Conservation (phyloP, 208 protist genomes). For the Crithidia sp. region DNA sequence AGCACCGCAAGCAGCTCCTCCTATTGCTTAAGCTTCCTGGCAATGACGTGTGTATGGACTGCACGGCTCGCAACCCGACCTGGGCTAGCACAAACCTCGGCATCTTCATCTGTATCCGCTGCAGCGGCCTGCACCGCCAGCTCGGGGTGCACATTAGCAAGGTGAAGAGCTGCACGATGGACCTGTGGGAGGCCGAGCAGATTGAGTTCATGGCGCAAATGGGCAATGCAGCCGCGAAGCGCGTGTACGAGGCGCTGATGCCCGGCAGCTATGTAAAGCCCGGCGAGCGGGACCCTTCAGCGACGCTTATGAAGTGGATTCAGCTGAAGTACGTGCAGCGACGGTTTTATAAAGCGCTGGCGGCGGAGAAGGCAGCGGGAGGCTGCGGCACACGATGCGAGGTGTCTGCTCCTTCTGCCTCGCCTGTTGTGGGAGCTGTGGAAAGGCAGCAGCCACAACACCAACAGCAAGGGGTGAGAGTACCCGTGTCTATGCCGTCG, state of each 20-base stretch:
- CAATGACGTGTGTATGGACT: conserved; percentile 86
- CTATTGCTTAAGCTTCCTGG: conserved; percentile 46
- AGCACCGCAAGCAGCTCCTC: conserved; percentile 34
- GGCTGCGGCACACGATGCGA: background rate
- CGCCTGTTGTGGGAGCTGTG: background rate
- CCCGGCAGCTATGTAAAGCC: conserved; percentile 53
- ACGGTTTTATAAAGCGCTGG: conserved; percentile 37
- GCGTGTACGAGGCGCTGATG: conserved; percentile 58
- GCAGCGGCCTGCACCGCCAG: conserved; percentile 91
- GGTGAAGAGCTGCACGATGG: conserved; percentile 88
- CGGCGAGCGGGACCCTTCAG: conserved; percentile 35
- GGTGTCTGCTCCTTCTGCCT: background rate
- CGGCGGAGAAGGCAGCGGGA: background rate
- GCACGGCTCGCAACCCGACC: conserved; percentile 61
- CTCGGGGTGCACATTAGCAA: conserved; percentile 91
- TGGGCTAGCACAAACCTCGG: conserved; percentile 85
- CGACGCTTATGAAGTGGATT: conserved; percentile 66
- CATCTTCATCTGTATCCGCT: conserved; percentile 91
- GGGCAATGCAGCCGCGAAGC: conserved; percentile 55
- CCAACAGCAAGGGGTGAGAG: background rate
- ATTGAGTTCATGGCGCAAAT: conserved; percentile 69
- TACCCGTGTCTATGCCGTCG: background rate
- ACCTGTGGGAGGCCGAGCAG: conserved; percentile 77
- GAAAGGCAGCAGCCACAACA: background rate
- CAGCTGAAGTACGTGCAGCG: conserved; percentile 74